A percentile compares a stretch with the other conserved stretches of the same genome.
Conservation (phyloP, 768 basidiomycete genomes). For the Pisolithus tinctorius region DNA sequence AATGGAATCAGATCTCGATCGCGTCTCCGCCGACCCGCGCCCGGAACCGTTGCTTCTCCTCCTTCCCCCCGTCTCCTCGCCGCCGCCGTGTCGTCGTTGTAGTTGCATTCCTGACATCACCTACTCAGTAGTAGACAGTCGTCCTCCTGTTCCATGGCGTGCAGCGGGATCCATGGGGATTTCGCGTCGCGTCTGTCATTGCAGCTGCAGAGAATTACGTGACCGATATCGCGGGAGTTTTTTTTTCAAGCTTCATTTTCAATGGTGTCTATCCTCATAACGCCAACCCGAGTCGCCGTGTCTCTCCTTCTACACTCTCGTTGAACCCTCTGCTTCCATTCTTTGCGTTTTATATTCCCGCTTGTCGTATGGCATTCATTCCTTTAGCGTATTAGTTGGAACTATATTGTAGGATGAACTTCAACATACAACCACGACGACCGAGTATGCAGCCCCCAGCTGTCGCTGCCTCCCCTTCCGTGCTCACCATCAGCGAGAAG, state of each 20-base stretch:
- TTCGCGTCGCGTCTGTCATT: background rate
- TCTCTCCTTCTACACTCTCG: background rate
- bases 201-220: background rate
- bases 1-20: slow-evolving; percentile 5
- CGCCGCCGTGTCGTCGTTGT: background rate
- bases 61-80: background rate
- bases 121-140: too few relatives aligned
- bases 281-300: background rate
- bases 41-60: background rate
- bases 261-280: too few relatives aligned
- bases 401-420: slow-evolving; percentile 11
- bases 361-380: background rate
- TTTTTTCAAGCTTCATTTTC: background rate
- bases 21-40: background rate
- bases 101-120: too few relatives aligned
- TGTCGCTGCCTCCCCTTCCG: slow-evolving; percentile 30
- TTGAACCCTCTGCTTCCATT: background rate
- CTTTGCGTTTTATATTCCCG: background rate
- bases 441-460: slow-evolving; percentile 17
- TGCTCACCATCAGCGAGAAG: slow-evolving; percentile 33
- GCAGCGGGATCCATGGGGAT: background rate
- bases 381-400: slow-evolving; percentile 3
- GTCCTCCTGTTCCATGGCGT: background rate
- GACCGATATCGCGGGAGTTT: background rate
- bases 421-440: slow-evolving; percentile 11